phyloP scores from a whole-genome alignment of 2,329 filamentous ascomycete species.

The Claviceps paspali region DNA sequence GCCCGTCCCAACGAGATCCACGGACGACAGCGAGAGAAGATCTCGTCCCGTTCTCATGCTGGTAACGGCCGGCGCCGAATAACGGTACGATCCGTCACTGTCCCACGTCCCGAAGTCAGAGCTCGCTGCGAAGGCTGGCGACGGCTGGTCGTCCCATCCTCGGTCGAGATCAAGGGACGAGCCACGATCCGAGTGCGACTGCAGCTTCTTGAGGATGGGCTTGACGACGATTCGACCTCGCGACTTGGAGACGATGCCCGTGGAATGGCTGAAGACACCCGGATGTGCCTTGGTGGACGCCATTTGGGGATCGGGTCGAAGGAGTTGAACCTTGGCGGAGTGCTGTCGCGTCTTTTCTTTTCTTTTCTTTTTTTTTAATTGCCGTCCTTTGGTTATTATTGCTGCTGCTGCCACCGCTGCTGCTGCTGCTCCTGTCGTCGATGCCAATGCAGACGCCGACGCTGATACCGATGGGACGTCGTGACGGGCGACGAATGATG shows the following conservation, averaged over 20 bases:
- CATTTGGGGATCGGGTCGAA: no score
- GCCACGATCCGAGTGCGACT: conserved; percentile 38
- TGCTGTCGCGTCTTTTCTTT: no score
- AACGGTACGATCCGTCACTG: conserved; percentile 12
- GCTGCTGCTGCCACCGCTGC: background rate
- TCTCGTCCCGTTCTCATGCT: conserved; percentile 16
- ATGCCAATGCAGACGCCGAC: background rate
- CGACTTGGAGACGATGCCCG: conserved; percentile 26
- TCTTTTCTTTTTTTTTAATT: no score
- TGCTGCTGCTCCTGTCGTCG: no score
- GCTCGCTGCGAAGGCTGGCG: conserved; percentile 5
- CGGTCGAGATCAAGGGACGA: conserved; percentile 45
- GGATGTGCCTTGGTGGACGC: conserved; percentile 16
- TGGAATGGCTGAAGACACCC: conserved; percentile 5
- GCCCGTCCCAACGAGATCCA: no score
- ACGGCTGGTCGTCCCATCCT: conserved; percentile 38
- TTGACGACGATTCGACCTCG: conserved; percentile 36
- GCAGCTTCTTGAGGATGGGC: conserved; percentile 46
- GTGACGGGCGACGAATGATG: background rate
- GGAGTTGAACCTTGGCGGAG: no score
- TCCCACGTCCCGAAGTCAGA: conserved; percentile 14
- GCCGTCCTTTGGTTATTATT: background rate
- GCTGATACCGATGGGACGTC: background rate
- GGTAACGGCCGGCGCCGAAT: conserved; percentile 3
- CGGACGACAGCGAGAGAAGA: no score